Conservation (phyloP, 768 basidiomycete species). For the Mycena amicta region DNA sequence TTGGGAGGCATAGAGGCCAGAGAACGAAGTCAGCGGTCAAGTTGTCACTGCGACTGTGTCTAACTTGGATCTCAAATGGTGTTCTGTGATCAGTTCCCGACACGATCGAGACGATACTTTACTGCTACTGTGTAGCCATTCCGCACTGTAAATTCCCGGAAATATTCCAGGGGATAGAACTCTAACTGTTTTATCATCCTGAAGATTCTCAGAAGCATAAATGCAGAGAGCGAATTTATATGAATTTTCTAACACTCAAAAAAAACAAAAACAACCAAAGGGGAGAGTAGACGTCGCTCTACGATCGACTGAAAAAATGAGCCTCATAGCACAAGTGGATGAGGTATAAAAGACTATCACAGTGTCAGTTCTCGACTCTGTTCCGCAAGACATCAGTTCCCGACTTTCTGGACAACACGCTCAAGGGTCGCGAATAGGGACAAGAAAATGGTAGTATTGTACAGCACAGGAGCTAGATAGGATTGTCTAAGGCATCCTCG, state of each 20-base stretch:
- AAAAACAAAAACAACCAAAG: neutral
- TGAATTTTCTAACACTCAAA: neutral
- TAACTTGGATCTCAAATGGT: neutral
- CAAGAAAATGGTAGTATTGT: too few species aligned
- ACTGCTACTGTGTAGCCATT: neutral
- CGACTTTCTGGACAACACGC: too few species aligned
- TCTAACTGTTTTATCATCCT: neutral
- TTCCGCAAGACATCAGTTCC: too few species aligned
- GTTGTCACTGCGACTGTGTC: neutral
- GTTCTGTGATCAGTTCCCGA: slow-evolving; percentile 3
- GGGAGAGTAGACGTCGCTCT: neutral
- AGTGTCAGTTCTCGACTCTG: too few species aligned
- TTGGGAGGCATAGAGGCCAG: neutral
- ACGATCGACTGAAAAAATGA: neutral
- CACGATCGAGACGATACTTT: neutral
- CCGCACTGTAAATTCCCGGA: neutral
- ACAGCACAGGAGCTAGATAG: neutral
- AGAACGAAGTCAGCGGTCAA: neutral
- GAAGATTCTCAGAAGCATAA: neutral
- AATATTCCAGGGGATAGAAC: neutral
- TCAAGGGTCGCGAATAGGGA: too few species aligned
- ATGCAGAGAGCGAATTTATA: neutral
- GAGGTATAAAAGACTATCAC: too few species aligned
- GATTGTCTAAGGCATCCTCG: neutral
- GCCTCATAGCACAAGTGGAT: neutral